Conservation (phyloP, 257 asterid genomes). For the Lycium ferocissimum region DNA sequence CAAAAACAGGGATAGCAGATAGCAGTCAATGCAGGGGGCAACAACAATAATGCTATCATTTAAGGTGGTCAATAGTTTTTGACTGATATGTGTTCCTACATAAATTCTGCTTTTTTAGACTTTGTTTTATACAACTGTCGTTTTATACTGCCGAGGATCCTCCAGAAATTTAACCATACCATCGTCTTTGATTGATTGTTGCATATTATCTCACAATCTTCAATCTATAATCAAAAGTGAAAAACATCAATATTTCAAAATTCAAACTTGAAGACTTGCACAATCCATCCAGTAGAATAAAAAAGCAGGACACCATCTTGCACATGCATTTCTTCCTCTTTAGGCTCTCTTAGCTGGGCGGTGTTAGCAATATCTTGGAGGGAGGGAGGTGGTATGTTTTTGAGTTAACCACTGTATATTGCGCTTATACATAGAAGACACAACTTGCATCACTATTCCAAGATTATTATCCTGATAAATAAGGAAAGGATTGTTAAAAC, state of each 20-base stretch:
- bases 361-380: conserved; percentile 92
- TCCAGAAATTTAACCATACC: conserved; percentile 99
- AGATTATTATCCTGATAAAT: conserved; percentile 82
- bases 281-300: conserved; percentile 24
- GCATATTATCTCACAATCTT: conserved; percentile 93
- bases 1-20: no score
- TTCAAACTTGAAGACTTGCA: not conserved
- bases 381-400: conserved; percentile 91
- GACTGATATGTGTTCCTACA: no score
- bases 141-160: conserved; percentile 95
- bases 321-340: conserved; percentile 98
- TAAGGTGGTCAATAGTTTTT: no score
- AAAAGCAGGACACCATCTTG: conserved; percentile 76
- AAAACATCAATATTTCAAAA: conserved; percentile 8
- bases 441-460: conserved; percentile 96
- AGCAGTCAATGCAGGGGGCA: no score
- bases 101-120: no score
- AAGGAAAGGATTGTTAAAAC: not conserved
- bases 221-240: conserved; percentile 59
- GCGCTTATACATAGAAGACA: conserved; percentile 90
- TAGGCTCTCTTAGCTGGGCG: conserved; percentile 74
- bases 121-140: conserved; percentile 7
- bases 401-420: conserved; percentile 97
- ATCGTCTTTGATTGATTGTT: conserved; percentile 93
- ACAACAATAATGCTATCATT: no score